Percentiles rank a stretch among this genome's conserved stretches.
These are phyloP conservation scores for Blastocystis sp. DNA, from an alignment of 352 stramenopile species.

Conservation along the genomic window DNA sequence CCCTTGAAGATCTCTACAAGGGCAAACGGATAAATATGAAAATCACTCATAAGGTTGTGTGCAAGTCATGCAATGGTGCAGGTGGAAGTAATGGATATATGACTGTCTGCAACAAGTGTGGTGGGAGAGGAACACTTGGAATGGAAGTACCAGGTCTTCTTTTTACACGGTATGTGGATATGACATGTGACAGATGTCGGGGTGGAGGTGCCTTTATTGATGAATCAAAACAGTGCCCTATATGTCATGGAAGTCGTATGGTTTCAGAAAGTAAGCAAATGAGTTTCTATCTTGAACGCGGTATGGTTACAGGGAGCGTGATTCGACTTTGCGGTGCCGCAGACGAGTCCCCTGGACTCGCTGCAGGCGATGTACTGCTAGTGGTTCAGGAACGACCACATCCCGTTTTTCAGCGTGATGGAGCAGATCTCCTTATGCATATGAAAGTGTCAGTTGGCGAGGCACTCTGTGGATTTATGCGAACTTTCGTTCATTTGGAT, in stretches of 20 bases:
- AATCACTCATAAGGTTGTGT: constrained; percentile 90
- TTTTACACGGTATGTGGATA: constrained; percentile 96
- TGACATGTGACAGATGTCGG: constrained; percentile 85
- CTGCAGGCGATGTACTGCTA: constrained; percentile 94
- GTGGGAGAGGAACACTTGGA: constrained; percentile 87
- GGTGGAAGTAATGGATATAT: constrained; percentile 86
- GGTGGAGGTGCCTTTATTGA: constrained; percentile 88
- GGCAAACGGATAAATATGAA: constrained; percentile 96
- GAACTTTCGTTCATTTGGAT: constrained; percentile 74
- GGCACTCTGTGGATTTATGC: constrained; percentile 82
- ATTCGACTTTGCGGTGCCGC: constrained; percentile 93
- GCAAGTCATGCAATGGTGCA: constrained; percentile 79
- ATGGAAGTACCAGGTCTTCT: constrained; percentile 92
- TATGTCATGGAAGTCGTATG: constrained; percentile 87
- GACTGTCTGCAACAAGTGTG: constrained; percentile 87
- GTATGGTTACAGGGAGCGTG: constrained; percentile 91
- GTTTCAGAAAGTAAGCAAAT: constrained; percentile 94
- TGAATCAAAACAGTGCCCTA: constrained; percentile 85
- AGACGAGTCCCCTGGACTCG: constrained; percentile 84
- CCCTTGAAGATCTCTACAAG: constrained; percentile 97
- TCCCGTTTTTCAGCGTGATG: constrained; percentile 89
- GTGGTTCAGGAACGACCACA: constrained; percentile 95
- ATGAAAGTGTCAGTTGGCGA: constrained; percentile 91
- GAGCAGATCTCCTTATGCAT: constrained; percentile 90
- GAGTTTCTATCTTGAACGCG: constrained; percentile 94